A percentile compares a stretch with the other conserved stretches of the same genome.
Evolutionary conservation across 257 asterid species (phyloP).

Genomic region (Solanum boliviense): DNA sequence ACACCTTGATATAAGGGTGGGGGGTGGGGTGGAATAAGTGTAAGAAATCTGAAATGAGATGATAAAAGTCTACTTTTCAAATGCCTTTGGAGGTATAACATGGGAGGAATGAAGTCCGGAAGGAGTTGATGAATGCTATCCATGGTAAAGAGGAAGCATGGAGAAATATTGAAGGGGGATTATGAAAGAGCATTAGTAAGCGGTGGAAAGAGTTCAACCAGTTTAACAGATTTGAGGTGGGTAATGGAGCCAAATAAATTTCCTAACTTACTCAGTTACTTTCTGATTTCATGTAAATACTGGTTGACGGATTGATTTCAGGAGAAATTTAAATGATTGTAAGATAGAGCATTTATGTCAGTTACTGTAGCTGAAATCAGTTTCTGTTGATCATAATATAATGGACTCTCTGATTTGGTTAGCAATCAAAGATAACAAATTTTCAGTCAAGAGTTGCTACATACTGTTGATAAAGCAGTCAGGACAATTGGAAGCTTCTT

Average conservation of each 20-base stretch:
- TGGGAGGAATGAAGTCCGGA: neutral
- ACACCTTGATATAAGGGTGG: neutral
- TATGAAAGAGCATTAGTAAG: neutral
- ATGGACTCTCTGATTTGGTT: neutral
- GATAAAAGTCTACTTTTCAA: neutral
- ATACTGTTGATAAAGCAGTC: neutral
- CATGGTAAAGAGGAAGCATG: neutral
- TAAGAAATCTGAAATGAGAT: neutral
- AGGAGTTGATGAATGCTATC: neutral
- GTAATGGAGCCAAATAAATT: neutral
- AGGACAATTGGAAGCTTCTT: neutral
- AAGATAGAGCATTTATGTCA: neutral
- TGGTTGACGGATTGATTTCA: neutral
- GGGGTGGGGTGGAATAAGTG: neutral
- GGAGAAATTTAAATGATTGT: neutral
- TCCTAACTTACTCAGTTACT: neutral
- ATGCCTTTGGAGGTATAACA: neutral
- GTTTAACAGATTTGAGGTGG: neutral
- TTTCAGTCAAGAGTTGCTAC: neutral
- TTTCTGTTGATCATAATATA: neutral
- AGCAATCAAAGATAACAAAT: neutral
- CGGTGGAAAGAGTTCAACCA: neutral
- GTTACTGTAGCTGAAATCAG: neutral
- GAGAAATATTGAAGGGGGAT: neutral
- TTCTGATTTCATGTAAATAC: neutral